Conservation (phyloP, 2,329 filamentous ascomycete species). For the Penicillium decumbens region DNA sequence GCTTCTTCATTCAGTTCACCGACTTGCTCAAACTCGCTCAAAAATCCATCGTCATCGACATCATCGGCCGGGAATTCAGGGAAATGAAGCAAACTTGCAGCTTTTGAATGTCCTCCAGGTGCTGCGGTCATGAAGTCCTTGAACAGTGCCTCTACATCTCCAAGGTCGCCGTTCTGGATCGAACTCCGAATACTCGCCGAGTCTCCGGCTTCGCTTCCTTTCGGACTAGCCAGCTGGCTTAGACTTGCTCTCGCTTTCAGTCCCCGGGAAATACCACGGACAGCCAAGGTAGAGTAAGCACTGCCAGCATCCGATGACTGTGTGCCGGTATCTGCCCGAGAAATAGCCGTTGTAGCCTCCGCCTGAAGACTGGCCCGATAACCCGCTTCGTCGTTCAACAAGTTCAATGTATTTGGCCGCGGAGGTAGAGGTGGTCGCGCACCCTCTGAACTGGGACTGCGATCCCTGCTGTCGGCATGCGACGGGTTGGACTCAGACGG, state of each 20-base stretch:
- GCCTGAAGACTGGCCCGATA: slow-evolving; percentile 46
- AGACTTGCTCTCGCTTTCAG: slow-evolving; percentile 35
- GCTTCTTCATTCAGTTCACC: slow-evolving; percentile 54
- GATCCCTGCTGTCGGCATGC: slow-evolving; percentile 14
- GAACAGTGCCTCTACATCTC: slow-evolving; percentile 77
- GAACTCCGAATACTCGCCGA: slow-evolving; percentile 49
- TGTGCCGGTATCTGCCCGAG: slow-evolving; percentile 73
- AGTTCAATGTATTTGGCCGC: slow-evolving; percentile 39
- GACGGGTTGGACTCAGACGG: slow-evolving; percentile 14
- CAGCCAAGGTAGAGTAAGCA: slow-evolving; percentile 56
- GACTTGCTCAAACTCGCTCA: slow-evolving; percentile 69
- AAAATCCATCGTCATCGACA: slow-evolving; percentile 59
- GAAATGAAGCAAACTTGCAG: slow-evolving; percentile 31
- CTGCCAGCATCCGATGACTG: slow-evolving; percentile 67
- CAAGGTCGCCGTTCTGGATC: slow-evolving; percentile 53
- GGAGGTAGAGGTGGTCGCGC: slow-evolving; percentile 46
- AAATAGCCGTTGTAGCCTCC: slow-evolving; percentile 78
- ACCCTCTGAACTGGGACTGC: slow-evolving; percentile 30
- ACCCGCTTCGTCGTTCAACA: slow-evolving; percentile 34
- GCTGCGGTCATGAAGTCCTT: slow-evolving; percentile 59
- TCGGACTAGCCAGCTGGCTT: slow-evolving; percentile 43
- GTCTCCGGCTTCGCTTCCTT: slow-evolving; percentile 50
- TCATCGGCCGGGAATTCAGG: slow-evolving; percentile 43
- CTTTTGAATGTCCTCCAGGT: slow-evolving; percentile 38
- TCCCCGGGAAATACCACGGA: slow-evolving; percentile 29